phyloP scores from a whole-genome alignment of 768 basidiomycete genomes.

The Lyophyllum decastes region DNA sequence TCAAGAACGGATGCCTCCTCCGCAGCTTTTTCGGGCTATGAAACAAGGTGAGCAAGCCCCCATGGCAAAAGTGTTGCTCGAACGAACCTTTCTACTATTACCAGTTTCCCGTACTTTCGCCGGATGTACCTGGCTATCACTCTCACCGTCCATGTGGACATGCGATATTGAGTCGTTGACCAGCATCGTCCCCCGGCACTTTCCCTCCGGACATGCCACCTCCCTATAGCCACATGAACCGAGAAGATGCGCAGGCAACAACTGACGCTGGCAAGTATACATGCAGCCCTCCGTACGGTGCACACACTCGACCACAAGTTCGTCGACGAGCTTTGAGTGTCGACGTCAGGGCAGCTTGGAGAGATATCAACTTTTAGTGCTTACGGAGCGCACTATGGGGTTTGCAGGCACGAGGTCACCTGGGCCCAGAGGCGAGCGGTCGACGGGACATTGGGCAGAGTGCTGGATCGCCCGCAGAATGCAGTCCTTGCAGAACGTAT shows the following conservation, averaged over 20 bases:
- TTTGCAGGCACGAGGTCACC: constrained; percentile 68
- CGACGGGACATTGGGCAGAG: constrained; percentile 79
- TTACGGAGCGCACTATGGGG: constrained; percentile 74
- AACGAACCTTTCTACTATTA: not conserved
- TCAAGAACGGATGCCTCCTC: not conserved
- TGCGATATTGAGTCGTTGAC: constrained; percentile 9
- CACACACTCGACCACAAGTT: constrained; percentile 74
- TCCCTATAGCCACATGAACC: constrained; percentile 61
- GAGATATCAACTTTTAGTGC: constrained; percentile 25
- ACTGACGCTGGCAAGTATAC: constrained; percentile 66
- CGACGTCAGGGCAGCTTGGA: not conserved
- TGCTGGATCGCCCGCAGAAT: constrained; percentile 69
- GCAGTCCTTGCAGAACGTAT: constrained; percentile 88
- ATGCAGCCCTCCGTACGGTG: constrained; percentile 60
- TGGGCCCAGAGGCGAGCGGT: constrained; percentile 65
- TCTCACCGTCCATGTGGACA: constrained; percentile 9
- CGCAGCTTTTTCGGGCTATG: not conserved
- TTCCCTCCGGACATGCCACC: constrained; percentile 48
- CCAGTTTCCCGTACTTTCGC: not conserved
- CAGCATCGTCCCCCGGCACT: constrained; percentile 37
- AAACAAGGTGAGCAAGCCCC: not conserved
- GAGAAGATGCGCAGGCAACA: constrained; percentile 61
- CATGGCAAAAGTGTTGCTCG: not conserved
- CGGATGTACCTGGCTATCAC: not conserved
- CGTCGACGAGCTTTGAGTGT: constrained; percentile 70